Evolutionary conservation across 1,284 basidiomycete species (phyloP).

Genomic region (Austropuccinia psidii): DNA sequence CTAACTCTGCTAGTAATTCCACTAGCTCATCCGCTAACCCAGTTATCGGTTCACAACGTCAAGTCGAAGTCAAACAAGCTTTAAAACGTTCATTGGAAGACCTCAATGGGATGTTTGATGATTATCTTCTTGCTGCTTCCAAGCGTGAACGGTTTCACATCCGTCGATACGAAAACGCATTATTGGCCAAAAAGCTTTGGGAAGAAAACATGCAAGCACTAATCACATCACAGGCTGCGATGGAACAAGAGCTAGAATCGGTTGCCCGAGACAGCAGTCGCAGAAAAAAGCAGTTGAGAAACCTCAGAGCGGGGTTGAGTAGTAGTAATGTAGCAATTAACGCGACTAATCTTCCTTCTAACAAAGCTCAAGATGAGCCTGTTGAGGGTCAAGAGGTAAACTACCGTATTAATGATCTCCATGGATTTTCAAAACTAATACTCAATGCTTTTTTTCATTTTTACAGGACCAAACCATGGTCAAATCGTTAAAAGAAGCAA

Average conservation of each 20-base stretch:
- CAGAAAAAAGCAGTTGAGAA: constrained; percentile 50
- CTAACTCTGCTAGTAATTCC: constrained; percentile 36
- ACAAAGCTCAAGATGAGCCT: too few species aligned
- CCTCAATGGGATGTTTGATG: constrained; percentile 58
- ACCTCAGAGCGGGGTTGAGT: constrained; percentile 37
- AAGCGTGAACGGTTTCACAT: constrained; percentile 69
- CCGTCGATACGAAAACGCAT: constrained; percentile 61
- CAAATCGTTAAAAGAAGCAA: too few species aligned
- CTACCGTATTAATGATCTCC: too few species aligned
- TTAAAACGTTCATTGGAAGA: constrained; percentile 60
- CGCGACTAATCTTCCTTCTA: not conserved
- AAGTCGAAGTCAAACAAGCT: constrained; percentile 56
- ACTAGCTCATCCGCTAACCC: constrained; percentile 33
- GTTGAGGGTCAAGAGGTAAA: too few species aligned
- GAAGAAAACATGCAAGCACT: constrained; percentile 82
- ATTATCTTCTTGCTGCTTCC: constrained; percentile 65
- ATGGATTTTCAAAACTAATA: not conserved
- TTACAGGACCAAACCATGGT: too few species aligned
- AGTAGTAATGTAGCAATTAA: not conserved
- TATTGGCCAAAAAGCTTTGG: constrained; percentile 66
- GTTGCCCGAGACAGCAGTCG: constrained; percentile 48
- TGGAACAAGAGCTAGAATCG: constrained; percentile 65
- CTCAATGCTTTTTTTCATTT: too few species aligned
- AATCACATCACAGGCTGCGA: constrained; percentile 73
- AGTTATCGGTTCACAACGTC: constrained; percentile 42